Percentiles rank a stretch among this genome's conserved stretches.
Conservation (phyloP, 2,329 filamentous ascomycete species). For the Alternaria infectoria region DNA sequence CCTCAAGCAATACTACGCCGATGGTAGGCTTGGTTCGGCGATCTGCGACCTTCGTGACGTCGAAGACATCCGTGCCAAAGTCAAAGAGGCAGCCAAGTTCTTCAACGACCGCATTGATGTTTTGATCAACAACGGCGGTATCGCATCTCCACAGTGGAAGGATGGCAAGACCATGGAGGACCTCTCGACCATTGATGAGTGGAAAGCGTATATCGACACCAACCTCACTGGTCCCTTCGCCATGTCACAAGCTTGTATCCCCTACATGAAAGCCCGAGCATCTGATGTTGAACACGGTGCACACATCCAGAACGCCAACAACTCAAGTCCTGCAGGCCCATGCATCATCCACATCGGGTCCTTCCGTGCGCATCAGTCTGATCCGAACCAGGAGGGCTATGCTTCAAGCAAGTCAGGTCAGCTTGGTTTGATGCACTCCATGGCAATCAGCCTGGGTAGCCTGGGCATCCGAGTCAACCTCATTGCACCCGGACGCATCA, state of each 20-base stretch:
- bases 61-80: constrained; percentile 49
- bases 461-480: constrained; percentile 57
- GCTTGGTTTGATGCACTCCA: constrained; percentile 58
- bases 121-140: constrained; percentile 49
- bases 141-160: constrained; percentile 51
- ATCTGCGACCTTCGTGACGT: constrained; percentile 55
- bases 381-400: constrained; percentile 59
- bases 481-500: constrained; percentile 56
- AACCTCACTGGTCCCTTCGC: constrained; percentile 57
- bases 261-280: constrained; percentile 52
- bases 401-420: constrained; percentile 60
- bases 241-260: constrained; percentile 55
- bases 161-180: constrained; percentile 57
- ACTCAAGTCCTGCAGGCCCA: constrained; percentile 44
- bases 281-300: constrained; percentile 34
- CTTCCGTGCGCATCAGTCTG: constrained; percentile 55
- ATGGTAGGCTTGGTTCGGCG: constrained; percentile 44
- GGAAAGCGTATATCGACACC: constrained; percentile 56
- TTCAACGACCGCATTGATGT: constrained; percentile 51
- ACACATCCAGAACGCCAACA: constrained; percentile 31
- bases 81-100: constrained; percentile 52
- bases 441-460: constrained; percentile 55
- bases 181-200: constrained; percentile 51
- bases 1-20: constrained; percentile 45
- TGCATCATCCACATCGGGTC: constrained; percentile 57